Percentiles rank a stretch among this genome's conserved stretches.
These are phyloP conservation scores for Rhizophora apiculata DNA, from an alignment of 345 rosid species.

Conservation along the genomic window DNA sequence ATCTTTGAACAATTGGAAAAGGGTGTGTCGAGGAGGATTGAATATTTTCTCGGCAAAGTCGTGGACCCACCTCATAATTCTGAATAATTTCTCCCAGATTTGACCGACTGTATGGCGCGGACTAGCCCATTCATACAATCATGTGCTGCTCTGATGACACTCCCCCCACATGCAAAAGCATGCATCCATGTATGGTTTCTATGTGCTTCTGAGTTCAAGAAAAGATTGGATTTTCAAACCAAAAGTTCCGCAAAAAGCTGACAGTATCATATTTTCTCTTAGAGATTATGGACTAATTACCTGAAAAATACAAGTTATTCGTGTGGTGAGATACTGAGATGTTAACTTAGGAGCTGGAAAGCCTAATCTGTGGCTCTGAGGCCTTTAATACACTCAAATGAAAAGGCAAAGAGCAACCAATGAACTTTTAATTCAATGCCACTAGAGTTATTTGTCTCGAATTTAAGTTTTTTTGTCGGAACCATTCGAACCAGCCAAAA, in stretches of 20 bases:
- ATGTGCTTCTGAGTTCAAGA: constrained; percentile 18
- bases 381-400: no score
- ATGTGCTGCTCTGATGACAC: constrained; percentile 35
- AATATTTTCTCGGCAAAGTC: constrained; percentile 1
- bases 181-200: constrained; percentile 19
- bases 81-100: constrained; percentile 6
- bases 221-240: neutral
- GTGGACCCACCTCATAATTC: constrained; percentile 12
- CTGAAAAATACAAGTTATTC: neutral
- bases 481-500: no score
- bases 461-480: no score
- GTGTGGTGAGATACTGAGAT: no score
- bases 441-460: no score
- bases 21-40: neutral
- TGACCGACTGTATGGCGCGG: constrained; percentile 6
- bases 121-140: constrained; percentile 13
- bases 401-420: no score
- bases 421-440: no score
- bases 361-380: no score
- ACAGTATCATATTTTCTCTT: neutral
- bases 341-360: no score
- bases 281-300: neutral
- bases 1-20: neutral
- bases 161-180: constrained; percentile 27
- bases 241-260: constrained; percentile 1